Conservation (phyloP, 140 eudicot genomes). For the Erigeron philadelphicus region DNA sequence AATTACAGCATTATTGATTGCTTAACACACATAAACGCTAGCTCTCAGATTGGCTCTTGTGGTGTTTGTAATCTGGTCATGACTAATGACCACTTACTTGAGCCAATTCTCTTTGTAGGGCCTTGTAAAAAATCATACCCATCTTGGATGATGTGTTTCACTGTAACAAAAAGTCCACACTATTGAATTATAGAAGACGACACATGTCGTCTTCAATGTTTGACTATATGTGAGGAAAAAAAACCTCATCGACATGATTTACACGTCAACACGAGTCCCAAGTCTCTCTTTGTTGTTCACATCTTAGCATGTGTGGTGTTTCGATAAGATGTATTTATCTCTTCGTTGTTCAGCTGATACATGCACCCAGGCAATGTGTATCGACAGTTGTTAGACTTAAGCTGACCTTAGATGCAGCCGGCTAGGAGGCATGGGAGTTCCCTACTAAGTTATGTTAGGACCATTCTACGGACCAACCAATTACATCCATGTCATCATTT, state of each 20-base stretch:
- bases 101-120: slow-evolving; percentile 38
- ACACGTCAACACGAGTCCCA: slow-evolving; percentile 28
- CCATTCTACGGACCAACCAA: not conserved
- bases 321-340: slow-evolving; percentile 18
- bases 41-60: slow-evolving; percentile 10
- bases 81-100: slow-evolving; percentile 27
- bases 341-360: slow-evolving; percentile 16
- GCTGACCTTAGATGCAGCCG: slow-evolving; percentile 15
- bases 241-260: slow-evolving; percentile 30
- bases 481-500: slow-evolving; percentile 6
- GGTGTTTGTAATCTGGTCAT: slow-evolving; percentile 21
- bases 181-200: slow-evolving; percentile 18
- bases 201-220: slow-evolving; percentile 14
- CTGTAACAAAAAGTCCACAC: slow-evolving; percentile 24
- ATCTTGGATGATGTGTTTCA: slow-evolving; percentile 16
- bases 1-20: slow-evolving; percentile 23
- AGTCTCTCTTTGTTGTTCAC: slow-evolving; percentile 37
- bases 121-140: not conserved
- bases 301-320: slow-evolving; percentile 27
- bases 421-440: slow-evolving; percentile 16
- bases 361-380: not conserved
- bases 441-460: slow-evolving; percentile 7
- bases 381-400: slow-evolving; percentile 10
- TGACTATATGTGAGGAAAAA: slow-evolving; percentile 11
- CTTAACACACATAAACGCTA: not conserved